A percentile compares a stretch with the other conserved stretches of the same genome.
phyloP scores from a whole-genome alignment of 805 yeast species.

The Suhomyces faveliae region DNA sequence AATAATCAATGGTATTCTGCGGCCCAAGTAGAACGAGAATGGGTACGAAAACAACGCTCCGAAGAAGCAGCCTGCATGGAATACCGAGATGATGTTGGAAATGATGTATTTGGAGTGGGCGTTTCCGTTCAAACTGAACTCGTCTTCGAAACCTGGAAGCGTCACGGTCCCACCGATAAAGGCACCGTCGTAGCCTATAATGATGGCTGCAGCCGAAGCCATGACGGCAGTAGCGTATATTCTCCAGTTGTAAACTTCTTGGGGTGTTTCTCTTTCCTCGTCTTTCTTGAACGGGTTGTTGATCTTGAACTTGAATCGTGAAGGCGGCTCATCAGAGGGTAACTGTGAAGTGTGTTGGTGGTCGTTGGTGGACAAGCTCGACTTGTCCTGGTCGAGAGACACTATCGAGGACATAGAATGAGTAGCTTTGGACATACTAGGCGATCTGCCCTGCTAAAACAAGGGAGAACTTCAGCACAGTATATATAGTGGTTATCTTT shows the following conservation, averaged over 20 bases:
- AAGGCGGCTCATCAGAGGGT: too few species aligned
- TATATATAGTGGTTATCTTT: not conserved
- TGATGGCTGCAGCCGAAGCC: constrained; percentile 40
- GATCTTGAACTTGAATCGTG: constrained; percentile 1
- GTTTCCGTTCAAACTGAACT: constrained; percentile 29
- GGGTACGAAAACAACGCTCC: constrained; percentile 41
- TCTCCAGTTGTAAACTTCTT: constrained; percentile 34
- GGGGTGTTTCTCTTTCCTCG: constrained; percentile 41
- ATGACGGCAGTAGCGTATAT: constrained; percentile 35
- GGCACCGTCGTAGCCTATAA: constrained; percentile 42
- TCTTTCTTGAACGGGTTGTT: constrained; percentile 27
- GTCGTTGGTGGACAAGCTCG: not conserved
- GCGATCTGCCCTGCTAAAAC: not conserved
- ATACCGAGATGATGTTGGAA: constrained; percentile 38
- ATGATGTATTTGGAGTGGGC: constrained; percentile 21
- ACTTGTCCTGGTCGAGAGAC: not conserved
- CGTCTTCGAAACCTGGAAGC: constrained; percentile 28
- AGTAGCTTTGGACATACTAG: not conserved
- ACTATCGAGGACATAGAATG: not conserved
- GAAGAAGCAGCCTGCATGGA: constrained; percentile 41
- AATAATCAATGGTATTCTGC: constrained; percentile 28
- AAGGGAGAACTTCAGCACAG: not conserved
- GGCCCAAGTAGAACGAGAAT: constrained; percentile 32
- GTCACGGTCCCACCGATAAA: constrained; percentile 43
- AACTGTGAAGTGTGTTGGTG: too few species aligned